A percentile compares a stretch with the other conserved stretches of the same genome.
These are phyloP conservation scores for Boletus sp. DNA, from an alignment of 768 basidiomycete species.

Conservation along the genomic window DNA sequence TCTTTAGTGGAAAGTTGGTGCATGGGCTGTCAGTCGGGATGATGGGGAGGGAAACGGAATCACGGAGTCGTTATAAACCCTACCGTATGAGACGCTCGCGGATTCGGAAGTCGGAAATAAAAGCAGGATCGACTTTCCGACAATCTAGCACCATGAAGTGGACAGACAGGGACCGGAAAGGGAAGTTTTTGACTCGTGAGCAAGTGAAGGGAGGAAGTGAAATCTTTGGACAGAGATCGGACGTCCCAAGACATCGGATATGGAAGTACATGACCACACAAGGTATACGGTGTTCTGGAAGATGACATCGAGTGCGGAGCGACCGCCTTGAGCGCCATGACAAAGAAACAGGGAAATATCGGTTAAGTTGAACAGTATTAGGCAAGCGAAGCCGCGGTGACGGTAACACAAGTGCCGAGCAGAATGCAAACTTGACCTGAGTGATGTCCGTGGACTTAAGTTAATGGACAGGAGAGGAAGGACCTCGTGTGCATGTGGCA, in stretches of 20 bases:
- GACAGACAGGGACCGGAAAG: conserved; percentile 23
- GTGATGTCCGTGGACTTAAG: conserved; percentile 41
- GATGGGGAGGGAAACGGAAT: conserved; percentile 19
- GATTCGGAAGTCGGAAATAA: conserved; percentile 31
- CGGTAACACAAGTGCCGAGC: conserved; percentile 36
- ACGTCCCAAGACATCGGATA: conserved; percentile 15
- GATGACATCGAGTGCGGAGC: conserved; percentile 25
- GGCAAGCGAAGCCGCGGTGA: conserved; percentile 38
- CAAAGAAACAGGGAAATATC: conserved; percentile 34
- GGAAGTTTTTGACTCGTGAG: conserved; percentile 24
- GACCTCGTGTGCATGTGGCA: conserved; percentile 36
- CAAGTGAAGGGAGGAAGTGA: conserved; percentile 2
- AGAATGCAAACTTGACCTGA: conserved; percentile 27
- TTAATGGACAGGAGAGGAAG: conserved; percentile 37
- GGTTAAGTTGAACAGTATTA: conserved; percentile 28
- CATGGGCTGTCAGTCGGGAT: conserved; percentile 18
- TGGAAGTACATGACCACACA: conserved; percentile 5
- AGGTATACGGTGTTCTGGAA: conserved; percentile 21
- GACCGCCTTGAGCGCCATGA: conserved; percentile 24
- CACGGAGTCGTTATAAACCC: conserved; percentile 23
- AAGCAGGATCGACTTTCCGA: conserved; percentile 36
- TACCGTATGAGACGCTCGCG: conserved; percentile 25
- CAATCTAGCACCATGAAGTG: conserved; percentile 31
- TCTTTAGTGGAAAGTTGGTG: conserved; percentile 17
- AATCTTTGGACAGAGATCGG: conserved; percentile 22